Percentiles rank a stretch among this genome's conserved stretches.
phyloP scores from a whole-genome alignment of 495 filamentous ascomycete species.

The Massariosphaeria phaeospora region DNA sequence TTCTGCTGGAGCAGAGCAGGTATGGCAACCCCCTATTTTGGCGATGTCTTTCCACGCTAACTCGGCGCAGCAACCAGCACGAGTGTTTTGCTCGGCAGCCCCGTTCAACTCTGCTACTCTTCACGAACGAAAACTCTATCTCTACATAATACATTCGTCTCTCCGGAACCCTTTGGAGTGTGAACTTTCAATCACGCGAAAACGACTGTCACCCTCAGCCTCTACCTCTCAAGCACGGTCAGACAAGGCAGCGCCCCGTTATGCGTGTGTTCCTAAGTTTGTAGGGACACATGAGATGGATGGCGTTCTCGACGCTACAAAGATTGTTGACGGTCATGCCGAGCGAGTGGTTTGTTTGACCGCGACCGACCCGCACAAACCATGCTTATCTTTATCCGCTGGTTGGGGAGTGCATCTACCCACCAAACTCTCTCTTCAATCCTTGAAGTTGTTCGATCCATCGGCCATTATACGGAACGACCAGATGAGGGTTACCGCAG shows the following conservation, averaged over 20 bases:
- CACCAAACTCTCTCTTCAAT: slow-evolving; percentile 10
- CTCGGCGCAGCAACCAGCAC: slow-evolving; percentile 3
- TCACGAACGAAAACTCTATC: slow-evolving; percentile 20
- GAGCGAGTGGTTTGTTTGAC: slow-evolving; percentile 16
- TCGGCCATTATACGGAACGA: slow-evolving; percentile 14
- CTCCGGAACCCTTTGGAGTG: slow-evolving; percentile 20
- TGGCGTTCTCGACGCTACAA: slow-evolving; percentile 12
- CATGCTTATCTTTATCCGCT: slow-evolving; percentile 18
- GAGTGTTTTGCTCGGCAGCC: slow-evolving; percentile 15
- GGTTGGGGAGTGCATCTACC: slow-evolving; percentile 26
- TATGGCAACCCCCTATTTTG: neutral
- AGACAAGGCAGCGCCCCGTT: slow-evolving; percentile 2
- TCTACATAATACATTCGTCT: slow-evolving; percentile 21
- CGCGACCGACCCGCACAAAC: slow-evolving; percentile 10
- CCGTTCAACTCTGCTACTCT: slow-evolving; percentile 28
- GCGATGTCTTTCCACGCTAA: slow-evolving; percentile 3
- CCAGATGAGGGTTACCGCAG: slow-evolving; percentile 15
- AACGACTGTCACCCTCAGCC: slow-evolving; percentile 15
- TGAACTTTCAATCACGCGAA: slow-evolving; percentile 26
- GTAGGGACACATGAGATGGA: slow-evolving; percentile 9
- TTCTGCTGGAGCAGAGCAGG: slow-evolving; percentile 2
- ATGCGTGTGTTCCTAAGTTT: slow-evolving; percentile 22
- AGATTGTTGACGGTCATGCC: slow-evolving; percentile 17
- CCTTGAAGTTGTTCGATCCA: slow-evolving; percentile 27
- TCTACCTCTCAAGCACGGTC: slow-evolving; percentile 9